These are phyloP conservation scores for Venturia pyrina DNA, from an alignment of 2,329 filamentous ascomycete genomes.

Conservation along the genomic window DNA sequence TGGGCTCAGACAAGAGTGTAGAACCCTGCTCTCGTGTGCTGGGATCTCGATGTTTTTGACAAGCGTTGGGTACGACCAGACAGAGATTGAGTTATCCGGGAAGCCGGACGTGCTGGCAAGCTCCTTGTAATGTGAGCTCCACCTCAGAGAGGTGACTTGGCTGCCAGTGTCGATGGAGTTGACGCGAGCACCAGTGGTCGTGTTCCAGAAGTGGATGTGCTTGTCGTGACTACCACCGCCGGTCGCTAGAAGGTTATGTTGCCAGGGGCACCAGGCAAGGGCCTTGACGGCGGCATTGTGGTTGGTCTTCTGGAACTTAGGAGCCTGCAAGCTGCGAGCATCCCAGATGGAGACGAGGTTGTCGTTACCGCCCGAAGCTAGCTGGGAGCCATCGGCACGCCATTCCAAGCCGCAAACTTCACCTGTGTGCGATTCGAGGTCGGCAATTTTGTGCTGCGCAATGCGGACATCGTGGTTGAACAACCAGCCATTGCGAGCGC, in stretches of 20 bases:
- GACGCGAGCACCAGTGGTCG: conserved; percentile 89
- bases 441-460: conserved; percentile 94
- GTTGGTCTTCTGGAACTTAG: conserved; percentile 99
- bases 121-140: conserved; percentile 96
- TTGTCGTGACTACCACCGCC: conserved; percentile 94
- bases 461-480: conserved; percentile 98
- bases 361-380: conserved; percentile 96
- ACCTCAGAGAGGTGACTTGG: conserved; percentile 90
- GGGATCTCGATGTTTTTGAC: conserved; percentile 98
- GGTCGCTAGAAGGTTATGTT: conserved; percentile 91
- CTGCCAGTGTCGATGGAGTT: conserved; percentile 99
- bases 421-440: conserved; percentile 92
- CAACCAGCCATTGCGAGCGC: conserved; percentile 86
- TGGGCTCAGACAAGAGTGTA: conserved; percentile 93
- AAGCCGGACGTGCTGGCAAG: conserved; percentile 96
- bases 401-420: conserved; percentile 98
- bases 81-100: conserved; percentile 97
- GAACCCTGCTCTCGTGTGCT: conserved; percentile 89
- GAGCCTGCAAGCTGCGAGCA: conserved; percentile 80
- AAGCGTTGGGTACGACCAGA: conserved; percentile 97
- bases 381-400: conserved; percentile 91
- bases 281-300: conserved; percentile 98
- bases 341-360: conserved; percentile 99
- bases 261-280: conserved; percentile 97
- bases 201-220: conserved; percentile 99